Evolutionary conservation across 78 protist genomes (phyloP).

Genomic region (Cyanophora paradoxa): DNA sequence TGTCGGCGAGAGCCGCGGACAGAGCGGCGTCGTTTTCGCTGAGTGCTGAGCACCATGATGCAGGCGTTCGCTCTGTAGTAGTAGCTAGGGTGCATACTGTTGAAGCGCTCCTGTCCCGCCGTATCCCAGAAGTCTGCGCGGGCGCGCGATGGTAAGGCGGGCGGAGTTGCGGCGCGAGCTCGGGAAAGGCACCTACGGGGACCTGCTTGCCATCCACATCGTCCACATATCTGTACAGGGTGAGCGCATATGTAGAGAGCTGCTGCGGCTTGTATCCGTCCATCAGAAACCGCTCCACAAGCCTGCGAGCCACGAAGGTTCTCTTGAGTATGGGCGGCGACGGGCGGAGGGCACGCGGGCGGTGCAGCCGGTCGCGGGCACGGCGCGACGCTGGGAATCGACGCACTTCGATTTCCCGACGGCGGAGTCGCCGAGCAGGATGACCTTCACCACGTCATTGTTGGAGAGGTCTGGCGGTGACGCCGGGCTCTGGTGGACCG

Average conservation of each 20-base stretch:
- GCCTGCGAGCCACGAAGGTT: not conserved
- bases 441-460: constrained; percentile 1
- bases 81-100: constrained; percentile 54
- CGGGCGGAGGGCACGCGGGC: no score
- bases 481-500: no score
- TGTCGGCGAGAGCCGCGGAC: no score
- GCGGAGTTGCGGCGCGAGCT: not conserved
- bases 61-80: constrained; percentile 47
- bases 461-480: no score
- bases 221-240: constrained; percentile 4
- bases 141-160: no score
- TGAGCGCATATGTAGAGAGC: constrained; percentile 47
- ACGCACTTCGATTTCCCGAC: constrained; percentile 59
- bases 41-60: no score
- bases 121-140: constrained; percentile 72
- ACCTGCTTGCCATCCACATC: constrained; percentile 8
- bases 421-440: constrained; percentile 49
- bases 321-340: no score
- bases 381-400: no score
- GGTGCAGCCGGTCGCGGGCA: no score
- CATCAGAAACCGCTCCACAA: constrained; percentile 48
- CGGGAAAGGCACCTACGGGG: constrained; percentile 9
- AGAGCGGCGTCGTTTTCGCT: no score
- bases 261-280: constrained; percentile 35
- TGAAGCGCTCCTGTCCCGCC: constrained; percentile 60